phyloP scores from a whole-genome alignment of 73 alveolate genomes.

The Stentor coeruleus region DNA sequence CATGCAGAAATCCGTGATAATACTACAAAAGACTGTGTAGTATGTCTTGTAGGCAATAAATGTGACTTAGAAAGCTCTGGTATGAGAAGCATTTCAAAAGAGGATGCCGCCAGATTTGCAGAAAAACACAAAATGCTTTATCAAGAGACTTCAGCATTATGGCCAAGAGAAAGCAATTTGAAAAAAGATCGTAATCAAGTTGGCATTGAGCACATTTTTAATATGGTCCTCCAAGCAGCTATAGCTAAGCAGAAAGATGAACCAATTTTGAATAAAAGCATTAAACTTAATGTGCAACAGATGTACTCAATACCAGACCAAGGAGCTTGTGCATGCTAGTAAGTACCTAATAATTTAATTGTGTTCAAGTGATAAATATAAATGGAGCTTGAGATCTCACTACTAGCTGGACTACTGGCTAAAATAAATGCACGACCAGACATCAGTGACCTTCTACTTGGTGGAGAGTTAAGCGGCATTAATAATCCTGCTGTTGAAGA shows the following conservation, averaged over 20 bases:
- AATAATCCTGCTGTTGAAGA: background rate
- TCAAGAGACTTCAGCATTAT: conserved; percentile 45
- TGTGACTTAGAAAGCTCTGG: background rate
- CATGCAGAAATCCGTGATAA: background rate
- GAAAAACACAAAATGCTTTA: conserved; percentile 31
- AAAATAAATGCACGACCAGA: background rate
- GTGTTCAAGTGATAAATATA: too few species aligned
- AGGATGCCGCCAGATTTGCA: conserved; percentile 39
- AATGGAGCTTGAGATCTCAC: too few species aligned
- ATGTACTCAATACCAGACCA: too few species aligned
- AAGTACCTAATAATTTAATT: too few species aligned
- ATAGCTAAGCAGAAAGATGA: background rate
- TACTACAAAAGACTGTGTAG: background rate
- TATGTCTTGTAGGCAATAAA: background rate
- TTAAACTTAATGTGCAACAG: background rate
- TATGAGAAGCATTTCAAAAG: conserved; percentile 34
- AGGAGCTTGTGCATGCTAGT: too few species aligned
- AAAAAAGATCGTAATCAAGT: background rate
- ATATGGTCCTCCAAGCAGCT: background rate
- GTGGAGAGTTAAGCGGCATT: background rate
- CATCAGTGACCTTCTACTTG: background rate
- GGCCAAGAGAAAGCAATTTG: background rate
- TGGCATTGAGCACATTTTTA: conserved; percentile 4
- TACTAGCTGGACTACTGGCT: too few species aligned
- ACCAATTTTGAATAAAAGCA: background rate